A percentile compares a stretch with the other conserved stretches of the same genome.
Conservation (phyloP, 2,329 filamentous ascomycete genomes). For the Talaromyces sp. region DNA sequence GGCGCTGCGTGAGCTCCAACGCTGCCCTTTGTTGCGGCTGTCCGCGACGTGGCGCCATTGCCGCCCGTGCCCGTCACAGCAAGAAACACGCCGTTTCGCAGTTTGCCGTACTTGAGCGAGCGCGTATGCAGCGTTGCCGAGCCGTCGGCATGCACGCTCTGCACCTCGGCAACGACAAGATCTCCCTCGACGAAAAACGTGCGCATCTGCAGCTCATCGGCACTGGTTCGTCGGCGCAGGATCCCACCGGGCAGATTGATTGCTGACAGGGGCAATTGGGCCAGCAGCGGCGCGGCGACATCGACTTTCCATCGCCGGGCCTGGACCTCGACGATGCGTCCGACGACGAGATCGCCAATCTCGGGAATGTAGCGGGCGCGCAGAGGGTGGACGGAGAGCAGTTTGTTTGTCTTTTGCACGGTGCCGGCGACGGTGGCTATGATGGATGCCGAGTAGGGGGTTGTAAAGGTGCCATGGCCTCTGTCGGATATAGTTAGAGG, state of each 20-base stretch:
- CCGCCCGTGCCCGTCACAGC: slow-evolving; percentile 76
- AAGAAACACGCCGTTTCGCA: slow-evolving; percentile 88
- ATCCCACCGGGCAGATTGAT: slow-evolving; percentile 97
- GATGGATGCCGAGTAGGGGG: slow-evolving; percentile 60
- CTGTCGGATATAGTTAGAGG: slow-evolving; percentile 42
- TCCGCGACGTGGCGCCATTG: slow-evolving; percentile 45
- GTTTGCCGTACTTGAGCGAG: slow-evolving; percentile 87
- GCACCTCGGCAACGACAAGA: slow-evolving; percentile 89
- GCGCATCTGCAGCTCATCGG: slow-evolving; percentile 94
- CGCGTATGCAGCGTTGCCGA: slow-evolving; percentile 85
- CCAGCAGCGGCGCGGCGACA: slow-evolving; percentile 80
- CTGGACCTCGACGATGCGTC: slow-evolving; percentile 92
- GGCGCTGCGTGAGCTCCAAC: slow-evolving; percentile 51
- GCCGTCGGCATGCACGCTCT: slow-evolving; percentile 80
- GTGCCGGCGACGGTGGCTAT: slow-evolving; percentile 87
- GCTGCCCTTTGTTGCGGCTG: slow-evolving; percentile 24
- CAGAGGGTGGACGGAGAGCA: slow-evolving; percentile 84
- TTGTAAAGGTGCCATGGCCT: slow-evolving; percentile 87
- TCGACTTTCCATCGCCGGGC: slow-evolving; percentile 92
- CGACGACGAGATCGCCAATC: slow-evolving; percentile 92
- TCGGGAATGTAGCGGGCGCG: slow-evolving; percentile 92
- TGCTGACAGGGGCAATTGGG: slow-evolving; percentile 75
- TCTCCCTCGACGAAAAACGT: slow-evolving; percentile 97
- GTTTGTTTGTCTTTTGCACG: slow-evolving; percentile 90
- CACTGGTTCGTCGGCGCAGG: slow-evolving; percentile 82